Evolutionary conservation across 2,329 filamentous ascomycete species (phyloP).

Genomic region (Beauveria varroae): DNA sequence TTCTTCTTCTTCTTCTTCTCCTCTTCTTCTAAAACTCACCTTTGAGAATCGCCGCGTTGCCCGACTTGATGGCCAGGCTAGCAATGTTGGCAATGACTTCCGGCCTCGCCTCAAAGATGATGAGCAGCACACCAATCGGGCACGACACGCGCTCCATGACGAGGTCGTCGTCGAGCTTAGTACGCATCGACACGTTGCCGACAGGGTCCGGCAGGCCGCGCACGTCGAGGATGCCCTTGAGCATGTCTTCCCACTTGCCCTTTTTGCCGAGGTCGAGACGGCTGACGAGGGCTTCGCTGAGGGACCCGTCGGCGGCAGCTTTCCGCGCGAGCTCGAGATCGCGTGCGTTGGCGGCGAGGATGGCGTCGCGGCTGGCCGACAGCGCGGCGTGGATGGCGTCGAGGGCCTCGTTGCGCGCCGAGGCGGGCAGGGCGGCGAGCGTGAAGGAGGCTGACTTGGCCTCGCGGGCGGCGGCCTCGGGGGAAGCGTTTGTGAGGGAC

Average conservation of each 20-base stretch:
- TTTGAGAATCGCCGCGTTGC: conserved; percentile 94
- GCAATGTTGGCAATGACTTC: conserved; percentile 99
- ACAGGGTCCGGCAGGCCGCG: conserved; percentile 79
- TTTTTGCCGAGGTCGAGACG: conserved; percentile 76
- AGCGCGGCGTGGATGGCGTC: conserved; percentile 78
- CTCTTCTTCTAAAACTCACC: conserved; percentile 33
- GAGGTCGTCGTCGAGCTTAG: conserved; percentile 78
- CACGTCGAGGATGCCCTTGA: conserved; percentile 89
- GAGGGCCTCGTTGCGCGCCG: conserved; percentile 76
- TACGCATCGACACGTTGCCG: conserved; percentile 75
- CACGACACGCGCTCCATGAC: conserved; percentile 82
- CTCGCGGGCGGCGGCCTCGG: conserved; percentile 65
- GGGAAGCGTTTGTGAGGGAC: conserved; percentile 83
- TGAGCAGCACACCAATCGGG: conserved; percentile 93
- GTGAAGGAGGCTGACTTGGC: conserved; percentile 77
- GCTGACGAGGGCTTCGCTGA: conserved; percentile 79
- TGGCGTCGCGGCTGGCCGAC: conserved; percentile 57
- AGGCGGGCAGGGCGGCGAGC: conserved; percentile 69
- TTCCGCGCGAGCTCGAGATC: conserved; percentile 70
- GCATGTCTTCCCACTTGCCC: conserved; percentile 97
- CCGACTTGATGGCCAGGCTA: conserved; percentile 90
- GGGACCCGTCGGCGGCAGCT: conserved; percentile 65
- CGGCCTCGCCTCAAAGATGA: conserved; percentile 96
- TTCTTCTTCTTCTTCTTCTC: not conserved
- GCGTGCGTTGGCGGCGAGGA: conserved; percentile 77